These are phyloP conservation scores for Ulota crispa DNA, from an alignment of 225 moss, liverwort and hornwort species.

Conservation along the genomic window DNA sequence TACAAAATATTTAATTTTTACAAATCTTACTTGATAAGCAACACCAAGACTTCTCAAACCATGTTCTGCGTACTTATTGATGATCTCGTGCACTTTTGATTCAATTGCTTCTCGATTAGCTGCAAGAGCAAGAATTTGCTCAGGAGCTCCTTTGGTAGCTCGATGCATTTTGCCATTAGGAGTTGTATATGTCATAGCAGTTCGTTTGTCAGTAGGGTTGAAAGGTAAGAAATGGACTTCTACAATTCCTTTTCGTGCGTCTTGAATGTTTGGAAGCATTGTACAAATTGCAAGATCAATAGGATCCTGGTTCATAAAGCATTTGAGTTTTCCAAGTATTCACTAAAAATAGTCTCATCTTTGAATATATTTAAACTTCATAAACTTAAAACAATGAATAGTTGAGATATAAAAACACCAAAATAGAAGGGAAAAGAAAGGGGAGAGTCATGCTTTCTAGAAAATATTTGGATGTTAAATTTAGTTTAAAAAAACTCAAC, in stretches of 20 bases:
- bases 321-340: not conserved
- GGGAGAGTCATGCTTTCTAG: too few relatives aligned
- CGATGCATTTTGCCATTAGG: constrained; percentile 64
- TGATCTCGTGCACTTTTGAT: constrained; percentile 59
- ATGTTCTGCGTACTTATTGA: constrained; percentile 64
- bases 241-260: constrained; percentile 44
- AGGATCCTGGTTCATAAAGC: constrained; percentile 45
- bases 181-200: constrained; percentile 10
- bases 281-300: constrained; percentile 69
- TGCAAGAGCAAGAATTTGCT: constrained; percentile 68
- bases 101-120: constrained; percentile 49
- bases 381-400: too few relatives aligned
- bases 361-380: not conserved
- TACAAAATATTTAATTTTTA: too few relatives aligned
- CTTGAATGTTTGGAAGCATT: constrained; percentile 57
- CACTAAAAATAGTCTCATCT: not conserved
- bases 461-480: too few relatives aligned
- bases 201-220: too few relatives aligned
- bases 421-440: too few relatives aligned
- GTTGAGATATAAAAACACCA: too few relatives aligned
- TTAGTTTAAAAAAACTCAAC: too few relatives aligned
- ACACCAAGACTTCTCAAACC: constrained; percentile 79
- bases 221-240: too few relatives aligned
- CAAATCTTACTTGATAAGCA: constrained; percentile 54
- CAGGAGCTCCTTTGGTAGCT: constrained; percentile 76